Conservation (phyloP, 2,329 filamentous ascomycete species). For the Colletotrichum simmondsii region DNA sequence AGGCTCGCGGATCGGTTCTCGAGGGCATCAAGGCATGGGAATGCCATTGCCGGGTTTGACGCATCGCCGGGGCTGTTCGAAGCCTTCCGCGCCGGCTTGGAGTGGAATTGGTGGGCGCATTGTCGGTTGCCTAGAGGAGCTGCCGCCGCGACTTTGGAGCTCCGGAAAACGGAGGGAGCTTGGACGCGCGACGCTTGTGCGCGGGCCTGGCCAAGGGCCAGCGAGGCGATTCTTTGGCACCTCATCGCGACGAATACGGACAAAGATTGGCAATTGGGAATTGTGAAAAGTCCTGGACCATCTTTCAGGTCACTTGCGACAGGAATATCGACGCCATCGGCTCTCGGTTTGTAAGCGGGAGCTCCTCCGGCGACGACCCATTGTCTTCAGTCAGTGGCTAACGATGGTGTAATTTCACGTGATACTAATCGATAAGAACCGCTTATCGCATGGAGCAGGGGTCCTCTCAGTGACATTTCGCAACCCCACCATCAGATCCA, state of each 20-base stretch:
- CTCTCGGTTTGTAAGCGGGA: constrained; percentile 29
- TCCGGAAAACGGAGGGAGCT: constrained; percentile 21
- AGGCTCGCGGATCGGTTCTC: constrained; percentile 83
- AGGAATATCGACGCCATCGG: background rate
- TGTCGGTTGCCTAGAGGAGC: constrained; percentile 16
- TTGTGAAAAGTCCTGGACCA: background rate
- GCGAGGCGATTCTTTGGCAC: constrained; percentile 31
- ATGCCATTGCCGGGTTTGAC: constrained; percentile 87
- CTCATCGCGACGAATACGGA: constrained; percentile 23
- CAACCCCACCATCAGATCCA: background rate
- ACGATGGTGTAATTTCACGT: constrained; percentile 35
- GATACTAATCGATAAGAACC: constrained; percentile 3
- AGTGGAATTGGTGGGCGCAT: constrained; percentile 27
- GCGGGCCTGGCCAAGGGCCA: constrained; percentile 34
- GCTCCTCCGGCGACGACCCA: constrained; percentile 7
- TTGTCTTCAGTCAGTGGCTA: constrained; percentile 17
- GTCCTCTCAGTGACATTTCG: background rate
- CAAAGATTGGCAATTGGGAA: background rate
- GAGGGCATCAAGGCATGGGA: constrained; percentile 88
- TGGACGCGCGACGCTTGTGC: constrained; percentile 2
- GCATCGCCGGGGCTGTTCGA: constrained; percentile 48
- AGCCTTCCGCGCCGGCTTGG: constrained; percentile 30
- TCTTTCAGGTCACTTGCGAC: background rate
- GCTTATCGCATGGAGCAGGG: background rate
- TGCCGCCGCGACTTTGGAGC: background rate